Evolutionary conservation across 371 early-diverging fungal species (phyloP), one percentile per base, ranked within the genome.

Genomic region (Nematocida ausubeli): DNA sequence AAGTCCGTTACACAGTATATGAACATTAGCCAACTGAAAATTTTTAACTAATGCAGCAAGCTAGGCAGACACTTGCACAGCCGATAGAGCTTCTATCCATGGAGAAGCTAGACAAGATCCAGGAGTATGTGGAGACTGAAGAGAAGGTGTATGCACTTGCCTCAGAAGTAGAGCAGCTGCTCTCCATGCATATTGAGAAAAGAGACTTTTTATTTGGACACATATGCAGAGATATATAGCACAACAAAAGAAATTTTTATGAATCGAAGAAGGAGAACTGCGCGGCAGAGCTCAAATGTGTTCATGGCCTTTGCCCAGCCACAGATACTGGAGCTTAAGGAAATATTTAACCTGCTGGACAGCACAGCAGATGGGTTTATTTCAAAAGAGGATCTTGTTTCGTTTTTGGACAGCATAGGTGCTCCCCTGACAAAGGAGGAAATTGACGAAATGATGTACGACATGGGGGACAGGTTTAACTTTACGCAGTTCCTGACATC

Each of bases 291-390:
- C 88, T 93, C 95, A 28, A 98, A 97, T 85, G 95, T 96, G 30
- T 98, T 98, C 87, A 92, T 92, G 54, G 94, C 95, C 89, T 94
- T 98, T 85, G 94, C 94, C 82, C 92, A 94, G 72, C 89, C 91
- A 67, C 95, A 96, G 85, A 93, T 96, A 56, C 90, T 89, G 69
- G 92, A 93, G 82, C 91, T 95, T 84, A 92, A 92, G 83, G 93
- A 95, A 82, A 93, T 92, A 34, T 96, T 96, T 84, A 90, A 90
- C 37, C 89, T 94, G 72, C 90, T 95, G 83, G 96, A 94, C 80
- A 90, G 89, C 75, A 92, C 94, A 81, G 87, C 89, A 3, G 93
- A 93, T 83, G 92, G 90, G 4, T 88, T 91, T 70, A 88, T 93
- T 19, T 90, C 90, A 82, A 88, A 89, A 51, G 91, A 91, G 79